Evolutionary conservation across 129 eudicot species (phyloP), one percentile per base, ranked within the genome.

Genomic region (Arctium minus): DNA sequence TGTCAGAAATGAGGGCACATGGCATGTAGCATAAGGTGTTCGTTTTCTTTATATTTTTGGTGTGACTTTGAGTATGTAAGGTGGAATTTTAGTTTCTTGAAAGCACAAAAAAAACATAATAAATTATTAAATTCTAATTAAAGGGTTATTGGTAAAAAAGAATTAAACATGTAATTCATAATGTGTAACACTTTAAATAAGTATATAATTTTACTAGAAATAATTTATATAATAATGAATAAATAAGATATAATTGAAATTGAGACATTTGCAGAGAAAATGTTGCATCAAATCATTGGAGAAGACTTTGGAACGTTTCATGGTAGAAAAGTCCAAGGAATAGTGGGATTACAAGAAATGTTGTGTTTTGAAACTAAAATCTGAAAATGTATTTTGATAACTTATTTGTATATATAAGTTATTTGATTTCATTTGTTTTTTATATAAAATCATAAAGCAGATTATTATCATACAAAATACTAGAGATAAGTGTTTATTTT

Each of bases 1-100:
- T 76, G 81, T 82, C 76, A 75, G 70, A 75, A 82, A 69, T 71
- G 53, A 44, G 31, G 32, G 76, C 86, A 83, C 81, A 83, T 83
- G 86, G 72, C 42, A 48, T 82, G 77, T 82, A 76, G 69, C 77
- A n/a, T 22, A 68, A 31, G 83, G 33, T 80, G 6, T 35, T 44
- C 33, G 18, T 32, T 79, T 69, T 70, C 71, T 17, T 35, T 42
- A 70, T 70, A 46, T 31, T 13, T 32, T 80, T 46, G 46, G 46
- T 32, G 69, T 15, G 40, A 33, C 70, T 70, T 46, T 42, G 53
- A 33, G 37, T 11, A 70, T 70, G 44, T 13, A 74, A 73, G 70
- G 40, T 65, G 75, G 70, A 65, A 82, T 65, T 65, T 60, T 65
- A 22, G 68, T 32, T 4, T 60, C 32, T 44, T 29, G 38, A 31